Base-by-base conservation (phyloP, 2,329 filamentous ascomycete genomes). In the Fusarium annulatum region DNA sequence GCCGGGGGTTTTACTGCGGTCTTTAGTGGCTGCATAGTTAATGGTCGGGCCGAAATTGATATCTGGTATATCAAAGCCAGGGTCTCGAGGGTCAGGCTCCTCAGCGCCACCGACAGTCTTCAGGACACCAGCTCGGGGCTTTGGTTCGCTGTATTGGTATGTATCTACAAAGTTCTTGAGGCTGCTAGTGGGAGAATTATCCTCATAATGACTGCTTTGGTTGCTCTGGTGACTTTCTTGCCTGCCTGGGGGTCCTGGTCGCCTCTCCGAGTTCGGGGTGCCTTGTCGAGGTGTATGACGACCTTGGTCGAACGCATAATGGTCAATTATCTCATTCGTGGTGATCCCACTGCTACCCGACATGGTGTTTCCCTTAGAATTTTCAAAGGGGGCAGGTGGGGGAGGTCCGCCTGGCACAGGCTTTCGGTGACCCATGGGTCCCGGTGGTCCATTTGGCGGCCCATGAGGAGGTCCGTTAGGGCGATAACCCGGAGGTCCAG, bases 11-110 rank as follows among this genome's bases (percentile, higher is more conserved):
- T 82, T 84, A 64, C 72, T 81, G 10, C 73, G 79, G 15, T 80
- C 74, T n/a, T 81, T 66, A 23, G 80, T 49, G 18, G 82, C 84
- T 39, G 79, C 83, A 64, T 94, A 92, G 67, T 93, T 92, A 76
- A 94, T 84, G 0, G 95, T 97, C 10, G 92, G 94, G 0, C 96
- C 96, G 82, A 98, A 98, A 80, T 98, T 92, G 71, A 97, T 89
- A 9, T 88, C 84, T 2, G 94, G 94, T 68, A 97, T 90, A 64
- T 90, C 87, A 30, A 88, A 85, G 19, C 84, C 79, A 1, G 80
- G 56, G 57, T 67, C 67, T 46, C 64, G 67, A 45, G 70, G 76
- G 34, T 77, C 76, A 16, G 46, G 39, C 12, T 76, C 77, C 3
- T 84, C 82, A 7, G 79, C 77, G n/a, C 85, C 85, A 8, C 94